These are phyloP conservation scores for Filobasidium wieringae DNA, from an alignment of 768 basidiomycete genomes.

Conservation along the genomic window DNA sequence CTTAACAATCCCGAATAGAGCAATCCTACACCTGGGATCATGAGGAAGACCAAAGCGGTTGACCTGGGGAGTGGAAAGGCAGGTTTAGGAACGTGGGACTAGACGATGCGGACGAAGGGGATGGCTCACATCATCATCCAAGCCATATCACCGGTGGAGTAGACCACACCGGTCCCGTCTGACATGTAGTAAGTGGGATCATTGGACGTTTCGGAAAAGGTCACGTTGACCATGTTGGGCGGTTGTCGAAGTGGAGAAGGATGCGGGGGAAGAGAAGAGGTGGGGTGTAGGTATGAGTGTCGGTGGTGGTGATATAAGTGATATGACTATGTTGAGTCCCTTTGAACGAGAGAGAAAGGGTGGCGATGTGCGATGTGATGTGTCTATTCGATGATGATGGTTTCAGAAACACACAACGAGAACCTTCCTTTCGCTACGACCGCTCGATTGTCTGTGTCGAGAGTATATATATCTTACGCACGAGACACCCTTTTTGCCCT, in stretches of 20 bases:
- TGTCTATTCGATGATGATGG: too few species aligned
- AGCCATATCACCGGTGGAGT: constrained; percentile 37
- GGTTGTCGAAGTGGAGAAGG: background rate
- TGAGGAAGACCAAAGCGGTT: constrained; percentile 39
- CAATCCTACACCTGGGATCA: constrained; percentile 39
- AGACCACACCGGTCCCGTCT: constrained; percentile 24
- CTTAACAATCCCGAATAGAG: constrained; percentile 40
- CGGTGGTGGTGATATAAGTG: too few species aligned
- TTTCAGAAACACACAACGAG: too few species aligned
- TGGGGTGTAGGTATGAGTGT: background rate
- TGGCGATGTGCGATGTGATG: too few species aligned
- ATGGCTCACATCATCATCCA: constrained; percentile 25
- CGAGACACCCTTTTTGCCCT: too few species aligned
- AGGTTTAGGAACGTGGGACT: background rate
- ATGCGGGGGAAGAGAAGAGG: background rate
- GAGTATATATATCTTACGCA: too few species aligned
- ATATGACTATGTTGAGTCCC: too few species aligned
- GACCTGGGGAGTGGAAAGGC: background rate
- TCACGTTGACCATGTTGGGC: constrained; percentile 31
- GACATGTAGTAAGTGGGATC: constrained; percentile 26
- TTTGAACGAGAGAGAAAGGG: too few species aligned
- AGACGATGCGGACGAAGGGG: background rate
- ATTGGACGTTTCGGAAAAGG: constrained; percentile 26
- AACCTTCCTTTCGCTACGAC: too few species aligned
- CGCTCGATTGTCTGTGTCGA: too few species aligned